These are phyloP conservation scores for Pyricularia sp. DNA, from an alignment of 2,329 filamentous ascomycete genomes.

Conservation along the genomic window DNA sequence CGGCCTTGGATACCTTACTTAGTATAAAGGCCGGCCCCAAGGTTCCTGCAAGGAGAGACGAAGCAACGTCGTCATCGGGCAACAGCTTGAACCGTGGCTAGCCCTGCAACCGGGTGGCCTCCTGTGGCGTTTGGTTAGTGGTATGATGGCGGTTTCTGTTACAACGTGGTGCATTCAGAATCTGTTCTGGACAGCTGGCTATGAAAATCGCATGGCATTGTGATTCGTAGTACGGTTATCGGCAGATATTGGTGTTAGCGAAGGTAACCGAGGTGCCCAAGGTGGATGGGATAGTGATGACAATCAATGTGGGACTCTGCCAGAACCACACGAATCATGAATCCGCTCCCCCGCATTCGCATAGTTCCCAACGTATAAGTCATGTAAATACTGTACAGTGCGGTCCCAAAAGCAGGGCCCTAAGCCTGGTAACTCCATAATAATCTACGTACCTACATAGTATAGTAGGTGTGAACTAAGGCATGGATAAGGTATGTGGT, in stretches of 20 bases:
- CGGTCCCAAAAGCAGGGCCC: not conserved
- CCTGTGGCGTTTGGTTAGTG: not conserved
- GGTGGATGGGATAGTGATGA: not conserved
- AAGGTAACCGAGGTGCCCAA: not conserved
- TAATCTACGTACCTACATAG: not conserved
- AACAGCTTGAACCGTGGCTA: not conserved
- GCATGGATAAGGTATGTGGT: no score
- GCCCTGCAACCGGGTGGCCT: not conserved
- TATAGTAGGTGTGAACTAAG: not conserved
- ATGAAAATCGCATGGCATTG: not conserved
- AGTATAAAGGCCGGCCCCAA: not conserved
- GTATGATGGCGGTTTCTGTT: not conserved
- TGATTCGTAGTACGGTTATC: no score
- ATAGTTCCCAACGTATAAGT: not conserved
- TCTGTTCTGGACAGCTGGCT: not conserved
- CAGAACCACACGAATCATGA: not conserved
- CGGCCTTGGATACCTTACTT: not conserved
- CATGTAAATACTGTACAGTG: not conserved
- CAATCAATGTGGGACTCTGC: not conserved
- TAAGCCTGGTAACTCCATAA: not conserved
- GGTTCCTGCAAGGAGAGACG: not conserved
- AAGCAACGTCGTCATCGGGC: not conserved
- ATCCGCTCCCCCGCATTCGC: not conserved
- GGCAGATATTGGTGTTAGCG: not conserved
- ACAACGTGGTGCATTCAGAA: not conserved